These are phyloP conservation scores for Ramularia endophylla DNA, from an alignment of 2,329 filamentous ascomycete species.

Conservation along the genomic window DNA sequence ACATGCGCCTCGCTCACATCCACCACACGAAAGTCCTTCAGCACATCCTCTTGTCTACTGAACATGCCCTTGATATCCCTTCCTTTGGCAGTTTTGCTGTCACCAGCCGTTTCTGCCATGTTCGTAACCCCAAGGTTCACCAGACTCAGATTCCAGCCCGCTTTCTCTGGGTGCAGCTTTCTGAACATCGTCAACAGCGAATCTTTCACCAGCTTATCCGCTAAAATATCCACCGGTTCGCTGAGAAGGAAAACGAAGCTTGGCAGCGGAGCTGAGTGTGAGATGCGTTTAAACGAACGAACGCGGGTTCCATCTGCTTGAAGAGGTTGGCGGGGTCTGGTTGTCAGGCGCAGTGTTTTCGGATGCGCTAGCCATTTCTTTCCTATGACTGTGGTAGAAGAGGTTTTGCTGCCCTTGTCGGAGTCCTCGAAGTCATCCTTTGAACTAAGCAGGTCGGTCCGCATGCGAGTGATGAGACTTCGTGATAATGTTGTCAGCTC, in stretches of 20 bases:
- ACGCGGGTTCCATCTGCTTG: constrained; percentile 50
- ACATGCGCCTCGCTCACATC: constrained; percentile 29
- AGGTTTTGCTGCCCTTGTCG: constrained; percentile 2
- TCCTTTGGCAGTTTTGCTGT: constrained; percentile 46
- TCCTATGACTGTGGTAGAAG: background rate
- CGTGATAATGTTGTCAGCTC: constrained; percentile 63
- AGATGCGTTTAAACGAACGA: constrained; percentile 63
- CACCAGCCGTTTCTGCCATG: constrained; percentile 53
- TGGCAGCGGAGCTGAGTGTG: constrained; percentile 68
- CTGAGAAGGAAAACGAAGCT: constrained; percentile 63
- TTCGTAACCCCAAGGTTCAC: constrained; percentile 86
- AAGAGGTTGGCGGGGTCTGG: constrained; percentile 55
- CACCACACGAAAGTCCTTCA: constrained; percentile 61
- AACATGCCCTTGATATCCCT: constrained; percentile 83
- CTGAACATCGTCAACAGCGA: constrained; percentile 66
- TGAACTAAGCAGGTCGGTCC: constrained; percentile 61
- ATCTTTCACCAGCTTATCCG: constrained; percentile 64
- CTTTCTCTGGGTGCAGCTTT: constrained; percentile 62
- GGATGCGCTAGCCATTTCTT: constrained; percentile 72
- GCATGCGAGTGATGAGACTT: constrained; percentile 73
- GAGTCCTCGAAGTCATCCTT: constrained; percentile 33
- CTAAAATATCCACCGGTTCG: constrained; percentile 53
- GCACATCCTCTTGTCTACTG: constrained; percentile 60
- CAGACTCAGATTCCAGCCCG: constrained; percentile 73
- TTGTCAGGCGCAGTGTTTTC: constrained; percentile 73